Evolutionary conservation across 2,329 filamentous ascomycete genomes (phyloP), one percentile per base, ranked within the genome.

Genomic region (Penicillium sclerotigenum): DNA sequence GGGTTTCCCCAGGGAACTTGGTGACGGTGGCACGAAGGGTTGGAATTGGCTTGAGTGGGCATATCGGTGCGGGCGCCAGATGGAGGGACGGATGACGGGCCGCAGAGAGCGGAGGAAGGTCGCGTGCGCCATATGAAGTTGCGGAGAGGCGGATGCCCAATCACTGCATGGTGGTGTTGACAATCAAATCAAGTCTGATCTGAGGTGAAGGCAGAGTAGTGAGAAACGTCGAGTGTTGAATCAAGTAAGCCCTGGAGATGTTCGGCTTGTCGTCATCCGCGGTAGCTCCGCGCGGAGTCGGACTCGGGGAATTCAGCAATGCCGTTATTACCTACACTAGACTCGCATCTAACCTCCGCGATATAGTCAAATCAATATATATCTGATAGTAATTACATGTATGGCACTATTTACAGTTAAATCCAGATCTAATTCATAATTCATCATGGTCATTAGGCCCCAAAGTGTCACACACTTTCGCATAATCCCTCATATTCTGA

Each of bases 1-100:
- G 0, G 91, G 87, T 52, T 83, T 85, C 49, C 91, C 91, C 29
- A 97, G 82, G 36, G 89, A 89, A 57, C 82, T 83, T 6, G 92
- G 92, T 5, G 89, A 85, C 0, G 91, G 91, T 6, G 92, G 92
- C 0, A 83, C 81, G 64, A 91, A 83, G 14, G 86, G 83, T 60
- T 86, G 79, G 69, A 86, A 90, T 57, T 79, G 78, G 48, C 71
- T 65, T 1, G 72, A 64, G 60, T 76, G 73, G 36, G 71, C 62
- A 59, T 61, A 60, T 58, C 70, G 65, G 5, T 54, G 52, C 43
- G 63, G 57, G 9, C 54, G 60, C 28, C 50, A 51, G 45, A 62
- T 18, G 10, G 50, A 28, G 41, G 36, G 47, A 46, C 55, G 56
- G 41, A 53, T 22, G 24, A 54, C 22, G 11, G 55, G 59, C 56